phyloP scores from a whole-genome alignment of 163 green algal genomes.

The Prototheca stagnorum region DNA sequence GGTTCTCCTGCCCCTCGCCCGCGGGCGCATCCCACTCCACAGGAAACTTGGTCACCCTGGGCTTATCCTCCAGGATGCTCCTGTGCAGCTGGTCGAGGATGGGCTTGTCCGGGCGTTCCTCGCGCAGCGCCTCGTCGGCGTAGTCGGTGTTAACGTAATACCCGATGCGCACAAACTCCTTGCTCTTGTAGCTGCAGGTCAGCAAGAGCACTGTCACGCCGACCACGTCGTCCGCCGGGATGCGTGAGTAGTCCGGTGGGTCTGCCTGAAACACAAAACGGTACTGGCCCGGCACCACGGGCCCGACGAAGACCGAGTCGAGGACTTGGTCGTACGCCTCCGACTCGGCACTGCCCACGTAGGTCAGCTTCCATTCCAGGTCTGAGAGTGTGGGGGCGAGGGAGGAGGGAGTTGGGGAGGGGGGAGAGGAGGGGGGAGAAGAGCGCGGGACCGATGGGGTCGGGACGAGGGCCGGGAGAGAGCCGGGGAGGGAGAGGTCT shows the following conservation, averaged over 20 bases:
- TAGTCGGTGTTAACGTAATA: conserved; percentile 99
- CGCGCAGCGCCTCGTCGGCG: conserved; percentile 53
- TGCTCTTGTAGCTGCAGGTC: conserved; percentile 77
- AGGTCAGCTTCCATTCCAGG: conserved; percentile 91
- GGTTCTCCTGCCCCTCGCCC: no score
- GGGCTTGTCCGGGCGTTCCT: conserved; percentile 51
- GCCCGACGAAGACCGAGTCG: conserved; percentile 85
- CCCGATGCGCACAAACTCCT: conserved; percentile 93
- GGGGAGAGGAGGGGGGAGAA: no score
- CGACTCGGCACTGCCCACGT: conserved; percentile 85
- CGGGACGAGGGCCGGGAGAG: no score
- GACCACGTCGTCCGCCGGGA: conserved; percentile 73
- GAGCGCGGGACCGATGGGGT: no score
- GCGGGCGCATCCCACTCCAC: conserved; percentile 39
- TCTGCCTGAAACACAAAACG: conserved; percentile 87
- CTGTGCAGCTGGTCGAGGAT: conserved; percentile 24
- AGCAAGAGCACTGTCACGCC: conserved; percentile 92
- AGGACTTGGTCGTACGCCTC: conserved; percentile 89
- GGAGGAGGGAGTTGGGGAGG: no score
- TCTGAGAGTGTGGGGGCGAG: conserved; percentile 34
- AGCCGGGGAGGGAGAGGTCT: no score
- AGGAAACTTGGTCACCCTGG: conserved; percentile 53
- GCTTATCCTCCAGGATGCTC: conserved; percentile 63
- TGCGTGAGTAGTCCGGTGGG: conserved; percentile 55
- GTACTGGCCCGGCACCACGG: conserved; percentile 74